Percentiles rank a stretch among this genome's conserved stretches.
phyloP scores from a whole-genome alignment of 2,329 filamentous ascomycete genomes.

The Colletotrichum shisoi region DNA sequence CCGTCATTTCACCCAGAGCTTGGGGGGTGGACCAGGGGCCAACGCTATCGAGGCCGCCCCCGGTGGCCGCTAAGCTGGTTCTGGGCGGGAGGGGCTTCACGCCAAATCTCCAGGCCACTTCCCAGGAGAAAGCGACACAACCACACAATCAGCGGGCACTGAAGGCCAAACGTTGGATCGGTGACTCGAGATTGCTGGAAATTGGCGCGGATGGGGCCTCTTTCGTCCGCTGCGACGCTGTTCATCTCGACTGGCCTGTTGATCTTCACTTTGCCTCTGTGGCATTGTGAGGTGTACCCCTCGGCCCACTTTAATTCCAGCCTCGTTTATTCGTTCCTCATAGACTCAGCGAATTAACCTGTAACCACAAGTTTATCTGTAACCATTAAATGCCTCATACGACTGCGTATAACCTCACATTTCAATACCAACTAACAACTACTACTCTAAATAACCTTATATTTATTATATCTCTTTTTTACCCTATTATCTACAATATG shows the following conservation, averaged over 20 bases:
- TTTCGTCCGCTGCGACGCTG: constrained; percentile 28
- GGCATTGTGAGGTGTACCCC: no score
- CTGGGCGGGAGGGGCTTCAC: constrained; percentile 3
- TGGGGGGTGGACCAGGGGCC: constrained; percentile 7
- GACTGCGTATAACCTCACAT: no score
- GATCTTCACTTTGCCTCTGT: constrained; percentile 27
- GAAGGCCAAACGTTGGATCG: constrained; percentile 20
- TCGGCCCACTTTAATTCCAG: no score
- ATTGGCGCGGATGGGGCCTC: constrained; percentile 21
- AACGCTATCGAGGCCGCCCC: constrained; percentile 3
- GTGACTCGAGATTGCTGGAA: constrained; percentile 35
- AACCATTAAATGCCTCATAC: no score
- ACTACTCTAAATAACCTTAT: no score
- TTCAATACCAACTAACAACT: no score
- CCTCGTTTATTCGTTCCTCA: no score
- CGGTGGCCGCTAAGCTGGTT: constrained; percentile 15
- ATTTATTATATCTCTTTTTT: no score
- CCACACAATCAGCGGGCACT: constrained; percentile 15
- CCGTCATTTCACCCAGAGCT: constrained; percentile 29
- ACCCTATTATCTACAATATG: no score
- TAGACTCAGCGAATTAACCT: no score
- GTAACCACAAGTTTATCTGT: no score
- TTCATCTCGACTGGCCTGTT: constrained; percentile 37
- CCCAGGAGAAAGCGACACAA: neutral
- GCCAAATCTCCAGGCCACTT: neutral